phyloP scores from a whole-genome alignment of 2,329 filamentous ascomycete genomes.

The Madurella mycetomatis region DNA sequence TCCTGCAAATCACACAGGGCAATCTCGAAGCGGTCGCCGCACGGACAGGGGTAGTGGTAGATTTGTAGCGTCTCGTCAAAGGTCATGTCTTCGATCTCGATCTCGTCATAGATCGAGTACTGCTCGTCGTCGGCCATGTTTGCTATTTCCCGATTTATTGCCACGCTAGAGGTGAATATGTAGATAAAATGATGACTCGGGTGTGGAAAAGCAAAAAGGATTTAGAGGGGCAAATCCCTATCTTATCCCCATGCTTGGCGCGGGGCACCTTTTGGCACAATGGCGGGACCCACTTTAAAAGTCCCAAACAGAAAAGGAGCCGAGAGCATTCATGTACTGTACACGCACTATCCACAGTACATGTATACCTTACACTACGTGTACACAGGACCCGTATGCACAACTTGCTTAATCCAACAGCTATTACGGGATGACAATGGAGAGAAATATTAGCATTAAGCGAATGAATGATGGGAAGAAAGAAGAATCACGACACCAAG shows the following conservation, averaged over 20 bases:
- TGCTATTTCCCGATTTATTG: too few relatives aligned
- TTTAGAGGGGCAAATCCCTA: conserved; percentile 19
- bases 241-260: conserved; percentile 6
- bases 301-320: background rate
- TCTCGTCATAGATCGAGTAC: conserved; percentile 86
- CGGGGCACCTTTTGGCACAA: conserved; percentile 4
- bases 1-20: conserved; percentile 78
- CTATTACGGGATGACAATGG: background rate
- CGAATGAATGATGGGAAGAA: background rate
- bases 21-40: conserved; percentile 95
- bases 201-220: background rate
- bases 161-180: background rate
- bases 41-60: conserved; percentile 95
- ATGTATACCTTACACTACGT: conserved; percentile 10
- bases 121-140: conserved; percentile 56
- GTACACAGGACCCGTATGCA: background rate
- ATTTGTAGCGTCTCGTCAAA: conserved; percentile 77
- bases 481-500: background rate
- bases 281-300: background rate
- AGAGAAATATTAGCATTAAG: conserved; percentile 4
- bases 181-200: background rate
- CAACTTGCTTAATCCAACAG: background rate
- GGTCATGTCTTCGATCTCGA: conserved; percentile 98
- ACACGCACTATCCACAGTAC: conserved; percentile 1
- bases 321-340: background rate